Evolutionary conservation across 371 early-diverging fungal species (phyloP).

Genomic region (Smittium mucronatum): DNA sequence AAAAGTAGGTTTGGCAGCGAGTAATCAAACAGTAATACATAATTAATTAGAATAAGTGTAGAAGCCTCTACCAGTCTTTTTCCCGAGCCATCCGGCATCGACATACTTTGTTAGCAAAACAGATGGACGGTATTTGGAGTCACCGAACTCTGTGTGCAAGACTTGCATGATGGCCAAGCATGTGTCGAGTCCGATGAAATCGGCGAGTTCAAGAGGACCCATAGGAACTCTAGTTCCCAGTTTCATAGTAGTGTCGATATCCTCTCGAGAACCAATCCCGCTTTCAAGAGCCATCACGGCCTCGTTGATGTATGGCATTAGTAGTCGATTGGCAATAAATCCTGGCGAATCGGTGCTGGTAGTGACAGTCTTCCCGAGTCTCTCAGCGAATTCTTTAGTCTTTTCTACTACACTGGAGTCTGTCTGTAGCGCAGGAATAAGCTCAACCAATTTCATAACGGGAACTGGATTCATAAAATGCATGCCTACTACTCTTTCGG

Average conservation of each 20-base stretch:
- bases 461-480: constrained; percentile 95
- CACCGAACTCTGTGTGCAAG: constrained; percentile 85
- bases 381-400: constrained; percentile 61
- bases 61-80: constrained; percentile 83
- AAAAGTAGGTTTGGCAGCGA: no score
- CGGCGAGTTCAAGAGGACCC: constrained; percentile 95
- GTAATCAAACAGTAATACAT: no score
- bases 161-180: constrained; percentile 94
- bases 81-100: constrained; percentile 94
- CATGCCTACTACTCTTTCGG: constrained; percentile 83
- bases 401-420: constrained; percentile 46
- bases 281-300: constrained; percentile 80
- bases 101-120: constrained; percentile 87
- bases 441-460: constrained; percentile 94
- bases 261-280: constrained; percentile 84
- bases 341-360: constrained; percentile 84
- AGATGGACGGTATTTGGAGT: constrained; percentile 89
- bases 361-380: constrained; percentile 90
- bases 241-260: constrained; percentile 97
- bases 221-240: constrained; percentile 92
- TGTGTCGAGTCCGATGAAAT: constrained; percentile 96
- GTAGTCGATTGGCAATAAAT: constrained; percentile 89
- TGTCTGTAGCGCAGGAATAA: constrained; percentile 89
- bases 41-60: constrained; percentile 52
- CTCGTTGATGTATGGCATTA: constrained; percentile 99